Conservation (phyloP, 768 basidiomycete genomes). For the Leccinum fibrillosum region DNA sequence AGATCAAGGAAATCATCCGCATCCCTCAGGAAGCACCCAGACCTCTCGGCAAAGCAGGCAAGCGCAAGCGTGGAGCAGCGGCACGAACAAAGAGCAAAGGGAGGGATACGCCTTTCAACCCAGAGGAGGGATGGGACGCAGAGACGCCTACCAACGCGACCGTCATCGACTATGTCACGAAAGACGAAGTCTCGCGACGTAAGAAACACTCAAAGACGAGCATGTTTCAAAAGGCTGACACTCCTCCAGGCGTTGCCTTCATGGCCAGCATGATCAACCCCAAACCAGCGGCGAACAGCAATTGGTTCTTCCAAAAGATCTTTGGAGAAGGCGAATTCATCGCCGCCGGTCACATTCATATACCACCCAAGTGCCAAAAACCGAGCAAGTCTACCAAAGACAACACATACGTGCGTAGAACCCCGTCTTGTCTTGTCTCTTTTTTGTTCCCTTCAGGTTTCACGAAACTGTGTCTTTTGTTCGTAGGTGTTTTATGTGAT, state of each 20-base stretch:
- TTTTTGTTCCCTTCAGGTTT: neutral
- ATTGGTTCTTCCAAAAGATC: conserved; percentile 87
- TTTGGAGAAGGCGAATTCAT: conserved; percentile 91
- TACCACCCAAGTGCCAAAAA: conserved; percentile 79
- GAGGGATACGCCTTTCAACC: conserved; percentile 35
- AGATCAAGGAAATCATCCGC: conserved; percentile 63
- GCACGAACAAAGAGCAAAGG: conserved; percentile 37
- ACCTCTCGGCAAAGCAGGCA: conserved; percentile 44
- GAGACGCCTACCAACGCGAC: conserved; percentile 62
- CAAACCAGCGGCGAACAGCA: conserved; percentile 52
- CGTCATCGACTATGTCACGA: conserved; percentile 64
- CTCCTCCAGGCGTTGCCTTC: conserved; percentile 67
- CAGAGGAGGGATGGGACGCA: conserved; percentile 85
- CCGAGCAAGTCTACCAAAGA: conserved; percentile 88
- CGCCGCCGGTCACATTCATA: conserved; percentile 82
- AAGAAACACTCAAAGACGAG: conserved; percentile 32
- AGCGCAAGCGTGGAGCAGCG: conserved; percentile 31
- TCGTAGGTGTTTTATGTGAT: conserved; percentile 73
- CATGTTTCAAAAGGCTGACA: neutral
- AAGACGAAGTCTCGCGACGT: conserved; percentile 69
- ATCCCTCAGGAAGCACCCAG: conserved; percentile 48
- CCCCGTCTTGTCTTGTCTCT: neutral
- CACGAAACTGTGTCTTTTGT: neutral
- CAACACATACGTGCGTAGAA: conserved; percentile 77
- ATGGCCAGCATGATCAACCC: conserved; percentile 68